Evolutionary conservation across 768 basidiomycete species (phyloP), one percentile per base, ranked within the genome.

Genomic region (Leccinum arenicola): DNA sequence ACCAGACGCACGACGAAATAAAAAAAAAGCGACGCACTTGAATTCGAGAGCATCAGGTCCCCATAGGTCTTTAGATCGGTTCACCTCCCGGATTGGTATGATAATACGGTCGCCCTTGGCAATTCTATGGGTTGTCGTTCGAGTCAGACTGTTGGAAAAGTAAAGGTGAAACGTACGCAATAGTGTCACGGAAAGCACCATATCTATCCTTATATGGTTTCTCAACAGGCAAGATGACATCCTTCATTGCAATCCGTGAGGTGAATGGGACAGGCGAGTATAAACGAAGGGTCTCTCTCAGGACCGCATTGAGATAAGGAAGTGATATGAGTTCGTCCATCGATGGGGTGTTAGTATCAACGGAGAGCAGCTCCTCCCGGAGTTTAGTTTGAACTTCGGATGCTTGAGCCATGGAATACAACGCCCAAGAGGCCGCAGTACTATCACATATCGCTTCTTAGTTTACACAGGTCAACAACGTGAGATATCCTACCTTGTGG

Each of bases 251-350:
- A 2, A 77, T 67, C 7, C 84, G 73, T 14, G 76, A 58, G 0
- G 59, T 78, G 17, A 58, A 61, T 1, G 78, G 72, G 3, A 87
- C 78, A 0, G 85, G 84, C 0, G 84, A 54, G 59, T 87, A 76
- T 2, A 86, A 43, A 0, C 87, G 80, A 57, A 89, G 69, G 0
- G 79, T 82, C 71, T 89, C 88, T 8, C 81, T 78, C 3, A 87
- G 76, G 9, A 88, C 80, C 17, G 75, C 76, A 61, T 90, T 89
- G 19, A 92, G 82, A 64, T 88, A 89, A 0, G 86, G 80, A 3
- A 93, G 75, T 4, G 79, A 75, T 55, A 82, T 80, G 2, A 92
- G 78, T 36, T 85, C 80, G 40, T 91, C 89, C 84, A 90, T 88
- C 3, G 80, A 78, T 3, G 88, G 88, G 0, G 73, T 81, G 8